phyloP scores from a whole-genome alignment of 495 filamentous ascomycete genomes.

The Penicillium goetzii region DNA sequence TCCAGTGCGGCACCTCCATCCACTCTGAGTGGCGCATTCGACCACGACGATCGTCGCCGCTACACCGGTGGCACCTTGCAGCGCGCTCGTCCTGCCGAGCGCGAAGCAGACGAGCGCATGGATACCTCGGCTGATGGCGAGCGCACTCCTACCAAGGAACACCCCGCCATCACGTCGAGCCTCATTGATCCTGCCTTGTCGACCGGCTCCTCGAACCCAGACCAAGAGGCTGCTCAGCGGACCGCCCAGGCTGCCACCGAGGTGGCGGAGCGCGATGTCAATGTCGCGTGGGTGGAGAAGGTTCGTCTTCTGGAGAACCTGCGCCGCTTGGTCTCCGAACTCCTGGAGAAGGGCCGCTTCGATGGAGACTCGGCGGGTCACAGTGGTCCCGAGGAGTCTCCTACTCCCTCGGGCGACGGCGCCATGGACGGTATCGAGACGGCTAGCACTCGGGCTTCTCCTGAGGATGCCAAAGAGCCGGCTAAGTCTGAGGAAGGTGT shows the following conservation, averaged over 20 bases:
- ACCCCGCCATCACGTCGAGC: slow-evolving; percentile 47
- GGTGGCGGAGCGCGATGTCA: slow-evolving; percentile 51
- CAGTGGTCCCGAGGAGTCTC: slow-evolving; percentile 22
- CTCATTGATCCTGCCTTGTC: slow-evolving; percentile 60
- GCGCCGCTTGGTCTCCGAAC: slow-evolving; percentile 65
- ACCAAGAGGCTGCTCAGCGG: slow-evolving; percentile 48
- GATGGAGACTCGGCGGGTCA: slow-evolving; percentile 41
- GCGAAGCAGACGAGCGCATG: slow-evolving; percentile 48
- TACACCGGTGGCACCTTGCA: slow-evolving; percentile 89
- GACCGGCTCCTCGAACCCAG: slow-evolving; percentile 36
- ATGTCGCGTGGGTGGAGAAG: slow-evolving; percentile 83
- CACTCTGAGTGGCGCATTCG: slow-evolving; percentile 80
- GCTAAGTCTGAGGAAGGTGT: slow-evolving; percentile 31
- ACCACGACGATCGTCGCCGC: slow-evolving; percentile 77
- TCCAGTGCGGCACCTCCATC: slow-evolving; percentile 72
- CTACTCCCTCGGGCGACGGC: slow-evolving; percentile 30
- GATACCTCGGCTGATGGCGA: slow-evolving; percentile 58
- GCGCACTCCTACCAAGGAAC: slow-evolving; percentile 48
- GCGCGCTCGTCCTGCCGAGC: slow-evolving; percentile 59
- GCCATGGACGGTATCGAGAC: slow-evolving; percentile 50
- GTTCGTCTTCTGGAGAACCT: slow-evolving; percentile 79
- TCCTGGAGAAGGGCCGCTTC: slow-evolving; percentile 67
- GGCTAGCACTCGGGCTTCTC: slow-evolving; percentile 22
- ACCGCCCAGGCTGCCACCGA: slow-evolving; percentile 51
- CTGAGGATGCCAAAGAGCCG: slow-evolving; percentile 21